Evolutionary conservation across 495 filamentous ascomycete species (phyloP).

Genomic region (Aspergillus sclerotiicarbonarius): DNA sequence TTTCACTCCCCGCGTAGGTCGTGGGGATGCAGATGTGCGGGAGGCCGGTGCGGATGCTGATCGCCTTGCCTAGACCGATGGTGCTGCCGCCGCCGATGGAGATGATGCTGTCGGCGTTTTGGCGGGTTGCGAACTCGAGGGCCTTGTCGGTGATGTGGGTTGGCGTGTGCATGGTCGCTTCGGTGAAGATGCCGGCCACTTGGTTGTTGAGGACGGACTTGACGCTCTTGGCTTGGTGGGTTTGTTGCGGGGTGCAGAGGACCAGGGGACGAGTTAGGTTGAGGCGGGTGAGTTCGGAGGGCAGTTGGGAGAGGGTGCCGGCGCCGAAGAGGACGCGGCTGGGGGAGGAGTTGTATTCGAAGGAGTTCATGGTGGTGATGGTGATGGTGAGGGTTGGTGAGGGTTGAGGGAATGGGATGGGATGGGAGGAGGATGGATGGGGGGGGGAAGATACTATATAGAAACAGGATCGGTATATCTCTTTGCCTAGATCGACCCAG

Average conservation of each 20-base stretch:
- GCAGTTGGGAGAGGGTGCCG: conserved; percentile 58
- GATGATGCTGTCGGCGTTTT: conserved; percentile 53
- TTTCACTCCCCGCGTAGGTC: conserved; percentile 68
- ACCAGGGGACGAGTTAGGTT: conserved; percentile 56
- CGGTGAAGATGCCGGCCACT: conserved; percentile 56
- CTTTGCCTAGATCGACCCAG: neutral
- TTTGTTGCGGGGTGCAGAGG: conserved; percentile 58
- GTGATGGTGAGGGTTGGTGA: too few species aligned
- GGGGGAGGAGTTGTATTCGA: conserved; percentile 61
- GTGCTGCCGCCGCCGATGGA: conserved; percentile 67
- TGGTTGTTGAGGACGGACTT: conserved; percentile 49
- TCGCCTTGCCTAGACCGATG: conserved; percentile 65
- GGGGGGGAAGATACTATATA: conserved; percentile 2
- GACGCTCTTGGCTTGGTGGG: conserved; percentile 49
- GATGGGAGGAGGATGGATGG: neutral
- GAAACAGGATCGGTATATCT: neutral
- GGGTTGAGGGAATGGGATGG: neutral
- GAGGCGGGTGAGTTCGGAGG: conserved; percentile 55
- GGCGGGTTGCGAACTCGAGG: conserved; percentile 47
- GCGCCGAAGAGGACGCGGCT: conserved; percentile 62
- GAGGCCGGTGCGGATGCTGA: conserved; percentile 61
- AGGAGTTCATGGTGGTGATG: conserved; percentile 51
- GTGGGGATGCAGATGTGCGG: conserved; percentile 67
- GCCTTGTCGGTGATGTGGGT: conserved; percentile 61
- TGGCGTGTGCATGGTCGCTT: conserved; percentile 70